A percentile compares a stretch with the other conserved stretches of the same genome.
Conservation (phyloP, 2,329 filamentous ascomycete species). For the Penicillium sp. region DNA sequence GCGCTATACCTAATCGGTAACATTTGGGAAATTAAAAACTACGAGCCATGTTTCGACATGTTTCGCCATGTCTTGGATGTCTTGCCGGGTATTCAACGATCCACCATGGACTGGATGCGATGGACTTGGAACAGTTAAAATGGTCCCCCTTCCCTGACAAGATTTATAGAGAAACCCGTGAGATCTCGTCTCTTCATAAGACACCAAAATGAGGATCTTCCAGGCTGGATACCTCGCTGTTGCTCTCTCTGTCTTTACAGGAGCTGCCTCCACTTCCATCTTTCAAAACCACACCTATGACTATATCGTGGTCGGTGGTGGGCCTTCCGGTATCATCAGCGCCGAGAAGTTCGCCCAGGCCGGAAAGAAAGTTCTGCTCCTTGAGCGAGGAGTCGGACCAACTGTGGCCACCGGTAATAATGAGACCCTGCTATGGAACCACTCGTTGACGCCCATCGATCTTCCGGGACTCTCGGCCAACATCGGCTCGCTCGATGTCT, state of each 20-base stretch:
- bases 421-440: conserved; percentile 24
- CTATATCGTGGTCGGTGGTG: conserved; percentile 26
- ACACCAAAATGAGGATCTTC: conserved; percentile 3
- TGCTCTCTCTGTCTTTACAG: conserved; percentile 6
- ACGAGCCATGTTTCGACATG: not conserved
- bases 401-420: conserved; percentile 26
- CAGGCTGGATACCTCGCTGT: conserved; percentile 16
- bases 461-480: conserved; percentile 28
- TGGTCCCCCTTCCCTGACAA: not conserved
- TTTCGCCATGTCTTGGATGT: not conserved
- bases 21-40: not conserved
- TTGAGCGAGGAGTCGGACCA: conserved; percentile 23
- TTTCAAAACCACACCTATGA: conserved; percentile 21
- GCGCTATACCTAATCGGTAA: not conserved
- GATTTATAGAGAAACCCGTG: not conserved
- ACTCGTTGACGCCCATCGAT: conserved; percentile 25
- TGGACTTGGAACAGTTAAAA: not conserved
- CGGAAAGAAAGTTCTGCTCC: conserved; percentile 24
- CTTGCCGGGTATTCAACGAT: not conserved
- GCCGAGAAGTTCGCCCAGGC: conserved; percentile 24
- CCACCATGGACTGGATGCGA: not conserved
- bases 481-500: conserved; percentile 18
- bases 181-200: not conserved
- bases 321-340: conserved; percentile 24
- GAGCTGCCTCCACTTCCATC: conserved; percentile 11